These are phyloP conservation scores for Huntiella abstrusa DNA, from an alignment of 2,329 filamentous ascomycete species.

Conservation along the genomic window DNA sequence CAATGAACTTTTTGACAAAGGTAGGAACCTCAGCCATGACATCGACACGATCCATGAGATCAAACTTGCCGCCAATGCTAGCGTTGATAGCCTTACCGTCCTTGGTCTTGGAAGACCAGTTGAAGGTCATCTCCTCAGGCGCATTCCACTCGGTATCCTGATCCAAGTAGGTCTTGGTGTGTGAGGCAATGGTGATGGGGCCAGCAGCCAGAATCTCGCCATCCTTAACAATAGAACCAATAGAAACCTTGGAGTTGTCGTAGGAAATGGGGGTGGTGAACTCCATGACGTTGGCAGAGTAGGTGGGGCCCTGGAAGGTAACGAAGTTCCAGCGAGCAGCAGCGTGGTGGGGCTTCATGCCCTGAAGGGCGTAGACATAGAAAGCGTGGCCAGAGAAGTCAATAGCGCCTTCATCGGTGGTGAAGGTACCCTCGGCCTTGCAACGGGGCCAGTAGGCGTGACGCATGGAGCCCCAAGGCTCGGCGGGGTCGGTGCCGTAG, in stretches of 20 bases:
- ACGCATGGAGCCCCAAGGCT: slow-evolving; percentile 84
- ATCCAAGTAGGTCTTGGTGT: slow-evolving; percentile 54
- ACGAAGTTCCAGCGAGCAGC: slow-evolving; percentile 85
- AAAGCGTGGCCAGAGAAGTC: slow-evolving; percentile 66
- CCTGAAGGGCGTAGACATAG: slow-evolving; percentile 74
- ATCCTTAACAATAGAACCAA: slow-evolving; percentile 68
- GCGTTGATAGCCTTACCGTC: slow-evolving; percentile 58
- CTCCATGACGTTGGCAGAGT: slow-evolving; percentile 88
- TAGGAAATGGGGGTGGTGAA: slow-evolving; percentile 90
- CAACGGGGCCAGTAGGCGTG: slow-evolving; percentile 92
- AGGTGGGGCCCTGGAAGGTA: slow-evolving; percentile 72
- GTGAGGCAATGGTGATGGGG: slow-evolving; percentile 42
- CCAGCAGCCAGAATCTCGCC: slow-evolving; percentile 62
- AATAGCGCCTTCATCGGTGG: slow-evolving; percentile 61
- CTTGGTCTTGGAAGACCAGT: slow-evolving; percentile 60
- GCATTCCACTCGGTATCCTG: slow-evolving; percentile 74
- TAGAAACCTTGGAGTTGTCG: slow-evolving; percentile 62
- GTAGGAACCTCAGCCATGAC: slow-evolving; percentile 93
- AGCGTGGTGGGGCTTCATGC: slow-evolving; percentile 97
- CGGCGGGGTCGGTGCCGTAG: slow-evolving; percentile 67
- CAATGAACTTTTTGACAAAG: slow-evolving; percentile 88
- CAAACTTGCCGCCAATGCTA: slow-evolving; percentile 46
- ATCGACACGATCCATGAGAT: slow-evolving; percentile 60
- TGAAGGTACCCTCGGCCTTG: slow-evolving; percentile 61
- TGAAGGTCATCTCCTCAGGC: slow-evolving; percentile 54